These are phyloP conservation scores for Fusarium nanum DNA, from an alignment of 2,329 filamentous ascomycete species.

Conservation along the genomic window DNA sequence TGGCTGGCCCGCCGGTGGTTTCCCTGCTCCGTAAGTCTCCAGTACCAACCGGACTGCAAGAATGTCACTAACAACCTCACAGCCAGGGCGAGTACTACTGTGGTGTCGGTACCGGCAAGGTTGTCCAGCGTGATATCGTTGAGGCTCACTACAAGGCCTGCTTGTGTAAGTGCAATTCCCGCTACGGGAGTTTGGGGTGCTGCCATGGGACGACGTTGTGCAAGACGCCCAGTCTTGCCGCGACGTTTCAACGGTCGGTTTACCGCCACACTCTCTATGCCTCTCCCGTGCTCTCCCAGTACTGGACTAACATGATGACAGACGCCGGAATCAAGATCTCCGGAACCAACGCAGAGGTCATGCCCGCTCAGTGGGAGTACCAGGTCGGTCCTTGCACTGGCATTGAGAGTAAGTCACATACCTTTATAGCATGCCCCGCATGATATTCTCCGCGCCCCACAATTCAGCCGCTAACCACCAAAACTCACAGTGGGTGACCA, in stretches of 20 bases:
- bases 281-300: neutral
- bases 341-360: constrained; percentile 98
- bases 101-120: constrained; percentile 96
- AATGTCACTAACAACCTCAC: constrained; percentile 2
- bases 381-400: constrained; percentile 92
- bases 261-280: neutral
- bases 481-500: constrained; percentile 82
- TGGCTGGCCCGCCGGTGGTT: constrained; percentile 77
- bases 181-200: neutral
- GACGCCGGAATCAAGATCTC: constrained; percentile 91
- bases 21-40: constrained; percentile 75
- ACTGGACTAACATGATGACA: constrained; percentile 6
- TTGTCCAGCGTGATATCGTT: constrained; percentile 97
- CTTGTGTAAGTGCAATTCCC: constrained; percentile 64
- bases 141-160: constrained; percentile 74
- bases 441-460: neutral
- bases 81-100: constrained; percentile 68
- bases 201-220: neutral
- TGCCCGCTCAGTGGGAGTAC: constrained; percentile 98
- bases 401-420: constrained; percentile 75
- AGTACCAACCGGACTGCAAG: too few species aligned
- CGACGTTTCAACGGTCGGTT: neutral
- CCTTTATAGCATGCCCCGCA: neutral
- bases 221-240: neutral
- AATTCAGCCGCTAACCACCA: constrained; percentile 44